Conservation (phyloP, 257 asterid genomes). For the Przewalskia tangutica region DNA sequence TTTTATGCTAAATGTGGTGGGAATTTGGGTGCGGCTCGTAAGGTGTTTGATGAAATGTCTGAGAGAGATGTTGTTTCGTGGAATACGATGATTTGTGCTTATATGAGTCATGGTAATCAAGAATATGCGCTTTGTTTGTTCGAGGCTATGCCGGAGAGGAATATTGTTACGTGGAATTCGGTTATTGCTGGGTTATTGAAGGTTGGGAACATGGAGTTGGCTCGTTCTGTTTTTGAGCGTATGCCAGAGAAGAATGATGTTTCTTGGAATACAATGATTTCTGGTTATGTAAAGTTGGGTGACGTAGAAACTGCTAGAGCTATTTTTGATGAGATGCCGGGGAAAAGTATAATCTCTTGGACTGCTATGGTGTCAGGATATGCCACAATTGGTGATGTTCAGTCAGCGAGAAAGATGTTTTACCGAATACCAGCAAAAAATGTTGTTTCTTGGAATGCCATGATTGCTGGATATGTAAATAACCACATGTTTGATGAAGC, state of each 20-base stretch:
- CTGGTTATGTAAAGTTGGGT: slow-evolving; percentile 24
- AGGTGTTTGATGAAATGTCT: slow-evolving; percentile 30
- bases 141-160: slow-evolving; percentile 38
- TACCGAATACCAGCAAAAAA: slow-evolving; percentile 28
- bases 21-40: slow-evolving; percentile 12
- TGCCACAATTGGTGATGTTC: slow-evolving; percentile 23
- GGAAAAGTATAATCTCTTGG: slow-evolving; percentile 40
- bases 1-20: slow-evolving; percentile 34
- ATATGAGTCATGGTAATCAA: slow-evolving; percentile 25
- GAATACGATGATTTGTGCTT: slow-evolving; percentile 32
- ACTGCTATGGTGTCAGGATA: slow-evolving; percentile 38
- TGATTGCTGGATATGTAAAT: slow-evolving; percentile 43
- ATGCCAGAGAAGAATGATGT: slow-evolving; percentile 28
- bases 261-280: slow-evolving; percentile 36
- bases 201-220: slow-evolving; percentile 24
- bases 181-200: slow-evolving; percentile 33
- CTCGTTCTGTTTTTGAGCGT: slow-evolving; percentile 18
- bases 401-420: slow-evolving; percentile 26
- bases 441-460: slow-evolving; percentile 52
- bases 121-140: slow-evolving; percentile 21
- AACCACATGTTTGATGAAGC: slow-evolving; percentile 38
- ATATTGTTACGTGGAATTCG: slow-evolving; percentile 32
- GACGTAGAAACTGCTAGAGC: slow-evolving; percentile 20
- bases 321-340: slow-evolving; percentile 32
- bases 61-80: slow-evolving; percentile 30